Evolutionary conservation across 2,329 filamentous ascomycete species (phyloP).

Genomic region (Ophiobolus disseminans): DNA sequence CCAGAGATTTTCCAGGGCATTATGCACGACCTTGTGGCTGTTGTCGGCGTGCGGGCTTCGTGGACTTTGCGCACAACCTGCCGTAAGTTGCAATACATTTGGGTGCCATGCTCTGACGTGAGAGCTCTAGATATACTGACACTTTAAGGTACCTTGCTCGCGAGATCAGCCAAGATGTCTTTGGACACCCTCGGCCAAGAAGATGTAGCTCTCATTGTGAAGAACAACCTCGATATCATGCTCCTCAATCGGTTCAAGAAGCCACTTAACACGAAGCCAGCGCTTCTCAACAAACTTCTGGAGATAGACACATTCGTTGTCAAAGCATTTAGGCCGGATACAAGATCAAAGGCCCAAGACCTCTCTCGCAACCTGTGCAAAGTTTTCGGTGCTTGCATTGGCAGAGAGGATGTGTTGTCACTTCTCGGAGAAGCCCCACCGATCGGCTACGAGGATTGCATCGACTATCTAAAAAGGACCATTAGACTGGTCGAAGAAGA

Average conservation of each 20-base stretch:
- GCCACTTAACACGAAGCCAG: background rate
- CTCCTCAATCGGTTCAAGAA: background rate
- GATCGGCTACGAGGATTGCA: background rate
- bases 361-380: background rate
- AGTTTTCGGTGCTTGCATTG: background rate
- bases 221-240: background rate
- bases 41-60: background rate
- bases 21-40: background rate
- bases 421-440: background rate
- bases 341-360: background rate
- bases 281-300: background rate
- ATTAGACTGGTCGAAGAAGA: background rate
- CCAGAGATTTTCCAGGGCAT: constrained; percentile 5
- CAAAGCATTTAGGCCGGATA: background rate
- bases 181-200: background rate
- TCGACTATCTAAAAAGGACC: background rate
- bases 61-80: background rate
- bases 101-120: background rate
- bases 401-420: background rate
- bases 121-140: background rate
- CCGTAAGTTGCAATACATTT: background rate
- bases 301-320: background rate
- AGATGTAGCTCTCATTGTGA: background rate
- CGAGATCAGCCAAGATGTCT: background rate
- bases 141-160: background rate